phyloP scores from a whole-genome alignment of 1,284 basidiomycete species.

The Sporisorium scitamineum region DNA sequence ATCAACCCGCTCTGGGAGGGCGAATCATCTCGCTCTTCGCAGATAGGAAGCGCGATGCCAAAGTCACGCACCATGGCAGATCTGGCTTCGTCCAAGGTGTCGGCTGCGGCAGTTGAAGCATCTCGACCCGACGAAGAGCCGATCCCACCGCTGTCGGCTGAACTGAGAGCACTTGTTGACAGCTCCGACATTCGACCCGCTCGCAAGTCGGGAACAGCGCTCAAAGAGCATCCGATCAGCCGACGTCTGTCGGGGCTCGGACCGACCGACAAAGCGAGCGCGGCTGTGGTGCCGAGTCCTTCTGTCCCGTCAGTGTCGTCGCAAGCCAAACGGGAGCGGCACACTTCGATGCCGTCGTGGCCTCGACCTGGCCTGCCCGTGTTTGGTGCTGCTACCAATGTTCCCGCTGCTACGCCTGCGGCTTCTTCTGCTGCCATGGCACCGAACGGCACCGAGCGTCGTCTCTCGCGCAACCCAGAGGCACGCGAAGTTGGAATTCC shows the following conservation, averaged over 20 bases:
- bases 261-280: constrained; percentile 10
- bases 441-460: constrained; percentile 17
- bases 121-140: constrained; percentile 22
- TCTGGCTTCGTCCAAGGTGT: constrained; percentile 22
- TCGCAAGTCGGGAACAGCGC: constrained; percentile 50
- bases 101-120: constrained; percentile 4
- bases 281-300: constrained; percentile 10
- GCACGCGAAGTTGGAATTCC: constrained; percentile 42
- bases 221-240: constrained; percentile 51
- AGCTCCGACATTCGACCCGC: constrained; percentile 39
- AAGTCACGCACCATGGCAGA: constrained; percentile 42
- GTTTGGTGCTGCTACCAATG: constrained; percentile 2
- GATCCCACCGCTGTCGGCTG: constrained; percentile 52
- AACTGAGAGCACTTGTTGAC: constrained; percentile 54
- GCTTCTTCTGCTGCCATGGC: background rate
- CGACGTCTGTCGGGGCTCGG: constrained; percentile 37
- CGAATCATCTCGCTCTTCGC: constrained; percentile 15
- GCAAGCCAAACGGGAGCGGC: constrained; percentile 28
- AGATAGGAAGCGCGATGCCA: constrained; percentile 10
- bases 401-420: background rate
- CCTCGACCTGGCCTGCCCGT: constrained; percentile 32
- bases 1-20: constrained; percentile 40
- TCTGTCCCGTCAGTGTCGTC: constrained; percentile 5
- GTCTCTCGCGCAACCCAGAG: constrained; percentile 23
- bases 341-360: constrained; percentile 46